Base-by-base conservation (phyloP, 495 filamentous ascomycete species). In the Xylaria palmicola region DNA sequence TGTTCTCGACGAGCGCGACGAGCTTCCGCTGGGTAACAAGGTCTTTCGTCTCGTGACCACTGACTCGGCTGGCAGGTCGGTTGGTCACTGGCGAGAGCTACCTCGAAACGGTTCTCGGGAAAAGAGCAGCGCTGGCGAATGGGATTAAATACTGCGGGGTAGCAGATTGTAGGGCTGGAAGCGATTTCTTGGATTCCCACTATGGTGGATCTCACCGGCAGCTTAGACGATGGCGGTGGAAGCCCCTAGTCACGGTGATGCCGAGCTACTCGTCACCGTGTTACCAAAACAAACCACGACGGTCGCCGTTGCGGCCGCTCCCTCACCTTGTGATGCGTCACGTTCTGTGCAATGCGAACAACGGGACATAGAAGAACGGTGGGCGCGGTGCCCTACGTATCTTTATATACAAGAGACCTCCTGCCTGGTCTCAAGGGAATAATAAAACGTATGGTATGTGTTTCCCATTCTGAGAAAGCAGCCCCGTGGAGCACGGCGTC, bases 121-220 rank as follows among this genome's bases (percentile, higher is more conserved):
- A 50, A 30, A 41, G n/a, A 27, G 41, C 32, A 29, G 24, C 13
- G n/a, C 44, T 10, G 30, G 56, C 56, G 45, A 59, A 50, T 59
- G 47, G 36, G 56, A 40, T 39, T 47, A 62, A 56, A 55, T 62
- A 56, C 59, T 62, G 59, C 50, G 59, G 59, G 59, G 59, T 54
- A 56, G 17, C 19, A 40, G 48, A 45, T 24, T 26, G 19, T 53
- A 44, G 58, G 58, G 48, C 47, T 60, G 59, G 59, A 47, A 26
- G 45, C 7, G 48, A 10, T 19, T n/a, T 43, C 30, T 59, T 50
- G 45, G 45, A 30, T 41, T 59, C 44, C 30, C 44, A 39, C 45
- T 30, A 47, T 37, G 22, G 57, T 60, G 57, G 57, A 60, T 44
- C 57, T 41, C 17, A 22, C 40, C 27, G 20, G 54, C 32, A 39